Percentiles rank a stretch among this genome's conserved stretches.
phyloP scores from a whole-genome alignment of 2,329 filamentous ascomycete species.

The Penicillium italicum region DNA sequence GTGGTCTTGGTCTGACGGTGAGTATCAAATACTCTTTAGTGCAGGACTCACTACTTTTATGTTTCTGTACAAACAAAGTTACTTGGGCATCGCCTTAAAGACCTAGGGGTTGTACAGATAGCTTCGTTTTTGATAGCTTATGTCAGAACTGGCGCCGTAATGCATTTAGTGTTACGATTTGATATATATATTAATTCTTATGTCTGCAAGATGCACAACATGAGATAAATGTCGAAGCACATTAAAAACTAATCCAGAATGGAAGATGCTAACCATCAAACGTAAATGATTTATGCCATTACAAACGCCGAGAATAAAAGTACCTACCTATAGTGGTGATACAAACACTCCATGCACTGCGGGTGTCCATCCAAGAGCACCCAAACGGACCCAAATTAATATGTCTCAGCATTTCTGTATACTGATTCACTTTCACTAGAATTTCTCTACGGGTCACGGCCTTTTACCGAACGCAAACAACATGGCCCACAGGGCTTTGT shows the following conservation, averaged over 20 bases:
- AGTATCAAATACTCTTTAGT: conserved; percentile 42
- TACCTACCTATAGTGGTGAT: background rate
- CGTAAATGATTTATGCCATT: background rate
- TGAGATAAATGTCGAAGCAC: too few species aligned
- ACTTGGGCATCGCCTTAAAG: background rate
- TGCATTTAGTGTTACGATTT: too few species aligned
- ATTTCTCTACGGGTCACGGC: too few species aligned
- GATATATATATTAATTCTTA: background rate
- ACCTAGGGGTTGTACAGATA: background rate
- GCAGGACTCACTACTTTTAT: conserved; percentile 39
- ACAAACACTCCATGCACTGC: background rate
- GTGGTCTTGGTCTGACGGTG: conserved; percentile 49
- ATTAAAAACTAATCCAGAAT: too few species aligned
- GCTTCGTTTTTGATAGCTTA: background rate
- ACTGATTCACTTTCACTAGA: background rate
- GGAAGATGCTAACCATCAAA: background rate
- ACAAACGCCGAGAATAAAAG: background rate
- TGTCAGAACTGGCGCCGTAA: too few species aligned
- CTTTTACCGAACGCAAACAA: background rate
- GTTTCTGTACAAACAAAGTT: conserved; percentile 47
- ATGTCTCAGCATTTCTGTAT: too few species aligned
- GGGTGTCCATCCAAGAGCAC: background rate
- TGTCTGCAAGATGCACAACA: too few species aligned
- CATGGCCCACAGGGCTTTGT: background rate
- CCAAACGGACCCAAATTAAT: background rate